phyloP scores from a whole-genome alignment of 495 filamentous ascomycete genomes.

The Schizothecium vesticola region DNA sequence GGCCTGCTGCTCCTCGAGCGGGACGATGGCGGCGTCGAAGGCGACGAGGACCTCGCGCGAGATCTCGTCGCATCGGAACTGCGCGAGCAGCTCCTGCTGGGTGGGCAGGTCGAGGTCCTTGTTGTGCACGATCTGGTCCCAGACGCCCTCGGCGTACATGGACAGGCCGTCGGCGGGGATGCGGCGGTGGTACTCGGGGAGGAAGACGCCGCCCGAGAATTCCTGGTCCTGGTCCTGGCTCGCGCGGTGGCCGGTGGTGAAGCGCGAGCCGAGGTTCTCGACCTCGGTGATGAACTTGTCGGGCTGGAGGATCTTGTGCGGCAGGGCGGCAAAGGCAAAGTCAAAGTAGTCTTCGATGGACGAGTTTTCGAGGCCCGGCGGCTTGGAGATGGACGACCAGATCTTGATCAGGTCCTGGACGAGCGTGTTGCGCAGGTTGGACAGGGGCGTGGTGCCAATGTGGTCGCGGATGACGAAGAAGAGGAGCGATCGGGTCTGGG shows the following conservation, averaged over 20 bases:
- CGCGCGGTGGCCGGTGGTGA: slow-evolving; percentile 68
- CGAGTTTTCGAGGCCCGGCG: slow-evolving; percentile 78
- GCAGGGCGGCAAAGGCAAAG: slow-evolving; percentile 91
- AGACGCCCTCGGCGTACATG: slow-evolving; percentile 85
- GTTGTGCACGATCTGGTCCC: slow-evolving; percentile 98
- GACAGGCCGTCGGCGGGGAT: slow-evolving; percentile 96
- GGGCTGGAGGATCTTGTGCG: slow-evolving; percentile 93
- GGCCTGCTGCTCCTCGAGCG: slow-evolving; percentile 80
- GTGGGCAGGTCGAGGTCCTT: slow-evolving; percentile 96
- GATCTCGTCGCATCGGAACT: slow-evolving; percentile 98
- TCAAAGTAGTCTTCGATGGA: slow-evolving; percentile 96
- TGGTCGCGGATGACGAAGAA: slow-evolving; percentile 99
- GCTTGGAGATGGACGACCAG: slow-evolving; percentile 89
- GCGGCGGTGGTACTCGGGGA: slow-evolving; percentile 89
- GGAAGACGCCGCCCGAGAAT: slow-evolving; percentile 69
- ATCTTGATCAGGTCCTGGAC: slow-evolving; percentile 85
- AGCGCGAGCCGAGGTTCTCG: slow-evolving; percentile 71
- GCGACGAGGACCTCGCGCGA: slow-evolving; percentile 72
- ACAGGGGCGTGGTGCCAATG: slow-evolving; percentile 81
- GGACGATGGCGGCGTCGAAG: slow-evolving; percentile 76
- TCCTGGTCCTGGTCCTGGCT: slow-evolving; percentile 72
- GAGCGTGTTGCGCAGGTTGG: slow-evolving; percentile 82
- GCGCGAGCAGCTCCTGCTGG: slow-evolving; percentile 92
- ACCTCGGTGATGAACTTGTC: slow-evolving; percentile 84
- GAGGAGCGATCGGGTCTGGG: slow-evolving; percentile 82